Evolutionary conservation across 257 asterid genomes (phyloP).

Genomic region (Hygrophila difformis): DNA sequence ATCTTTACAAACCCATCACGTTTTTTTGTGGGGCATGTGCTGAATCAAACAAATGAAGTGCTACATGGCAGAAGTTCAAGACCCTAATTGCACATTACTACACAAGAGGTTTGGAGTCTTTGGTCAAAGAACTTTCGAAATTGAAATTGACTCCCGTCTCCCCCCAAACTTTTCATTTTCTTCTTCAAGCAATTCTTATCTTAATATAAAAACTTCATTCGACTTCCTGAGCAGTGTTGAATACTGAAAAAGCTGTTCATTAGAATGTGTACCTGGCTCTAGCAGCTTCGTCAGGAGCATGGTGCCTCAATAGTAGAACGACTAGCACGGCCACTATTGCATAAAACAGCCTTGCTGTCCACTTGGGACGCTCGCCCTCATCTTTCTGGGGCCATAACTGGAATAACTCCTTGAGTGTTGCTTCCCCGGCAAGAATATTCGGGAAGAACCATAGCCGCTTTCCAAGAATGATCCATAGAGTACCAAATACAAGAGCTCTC

Average conservation of each 20-base stretch:
- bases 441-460: conserved; percentile 98
- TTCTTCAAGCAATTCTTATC: too few relatives aligned
- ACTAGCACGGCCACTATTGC: conserved; percentile 56
- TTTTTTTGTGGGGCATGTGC: too few relatives aligned
- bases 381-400: conserved; percentile 99
- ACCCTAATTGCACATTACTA: too few relatives aligned
- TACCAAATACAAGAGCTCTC: conserved; percentile 77
- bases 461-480: conserved; percentile 71
- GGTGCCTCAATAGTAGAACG: conserved; percentile 77
- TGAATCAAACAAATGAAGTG: too few relatives aligned
- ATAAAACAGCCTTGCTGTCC: conserved; percentile 89
- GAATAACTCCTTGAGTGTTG: conserved; percentile 89
- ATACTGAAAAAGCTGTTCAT: background rate
- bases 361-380: conserved; percentile 82
- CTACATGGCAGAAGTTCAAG: too few relatives aligned
- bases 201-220: too few relatives aligned
- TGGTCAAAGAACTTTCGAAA: too few relatives aligned
- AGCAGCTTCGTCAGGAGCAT: conserved; percentile 99
- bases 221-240: too few relatives aligned
- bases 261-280: conserved; percentile 69
- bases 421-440: conserved; percentile 97
- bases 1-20: too few relatives aligned
- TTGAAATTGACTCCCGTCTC: too few relatives aligned
- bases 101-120: too few relatives aligned
- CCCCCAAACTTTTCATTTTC: too few relatives aligned